Conservation (phyloP, 1,139 yeast species). For the Protomyces inundatus region DNA sequence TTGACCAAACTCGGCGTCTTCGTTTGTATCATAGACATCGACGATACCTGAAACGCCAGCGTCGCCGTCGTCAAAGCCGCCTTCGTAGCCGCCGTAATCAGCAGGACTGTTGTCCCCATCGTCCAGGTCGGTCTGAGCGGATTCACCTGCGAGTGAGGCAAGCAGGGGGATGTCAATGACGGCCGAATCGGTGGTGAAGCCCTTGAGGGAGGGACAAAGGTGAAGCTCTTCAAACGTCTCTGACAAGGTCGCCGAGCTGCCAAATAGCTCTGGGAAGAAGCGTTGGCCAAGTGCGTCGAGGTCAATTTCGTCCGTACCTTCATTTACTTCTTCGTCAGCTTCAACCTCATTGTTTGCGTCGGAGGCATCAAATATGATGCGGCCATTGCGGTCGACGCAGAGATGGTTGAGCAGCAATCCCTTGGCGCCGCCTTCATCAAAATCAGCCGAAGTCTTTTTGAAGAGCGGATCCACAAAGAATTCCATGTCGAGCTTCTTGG, state of each 20-base stretch:
- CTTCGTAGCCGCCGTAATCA: constrained; percentile 34
- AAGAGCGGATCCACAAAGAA: constrained; percentile 80
- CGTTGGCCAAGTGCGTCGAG: constrained; percentile 17
- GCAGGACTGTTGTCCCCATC: constrained; percentile 31
- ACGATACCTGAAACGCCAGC: constrained; percentile 31
- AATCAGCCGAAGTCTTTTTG: constrained; percentile 82
- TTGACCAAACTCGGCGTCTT: constrained; percentile 33
- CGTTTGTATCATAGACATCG: constrained; percentile 31
- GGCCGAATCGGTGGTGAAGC: constrained; percentile 22
- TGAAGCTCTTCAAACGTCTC: constrained; percentile 16
- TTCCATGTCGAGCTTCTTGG: constrained; percentile 71
- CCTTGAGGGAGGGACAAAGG: constrained; percentile 27
- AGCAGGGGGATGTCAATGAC: constrained; percentile 23
- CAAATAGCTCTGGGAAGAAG: constrained; percentile 25
- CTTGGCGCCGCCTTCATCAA: constrained; percentile 93
- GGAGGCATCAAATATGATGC: constrained; percentile 56
- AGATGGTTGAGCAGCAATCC: constrained; percentile 72
- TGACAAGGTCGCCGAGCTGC: not conserved
- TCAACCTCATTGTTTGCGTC: constrained; percentile 34
- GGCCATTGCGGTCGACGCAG: constrained; percentile 51
- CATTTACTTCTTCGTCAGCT: constrained; percentile 6
- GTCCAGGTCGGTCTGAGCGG: constrained; percentile 14
- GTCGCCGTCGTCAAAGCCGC: constrained; percentile 33
- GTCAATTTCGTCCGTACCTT: constrained; percentile 15
- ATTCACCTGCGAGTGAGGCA: constrained; percentile 5